Base-by-base conservation (phyloP, 2,329 filamentous ascomycete genomes). In the Penicillium sp. region DNA sequence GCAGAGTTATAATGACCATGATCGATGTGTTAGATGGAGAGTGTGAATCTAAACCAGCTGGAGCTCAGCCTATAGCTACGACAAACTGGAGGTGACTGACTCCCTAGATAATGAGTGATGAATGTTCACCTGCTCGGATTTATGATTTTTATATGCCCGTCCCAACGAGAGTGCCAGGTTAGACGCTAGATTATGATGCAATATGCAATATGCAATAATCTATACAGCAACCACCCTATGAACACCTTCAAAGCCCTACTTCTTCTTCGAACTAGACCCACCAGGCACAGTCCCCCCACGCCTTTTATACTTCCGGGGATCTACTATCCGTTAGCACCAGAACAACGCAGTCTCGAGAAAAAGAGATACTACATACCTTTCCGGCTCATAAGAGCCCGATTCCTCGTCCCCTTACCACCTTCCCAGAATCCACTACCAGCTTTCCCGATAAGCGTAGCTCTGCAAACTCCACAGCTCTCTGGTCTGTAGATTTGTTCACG, bases 331-430 rank as follows among this genome's bases (percentile, higher is more conserved):
- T 67, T 60, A 71, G 62, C 26, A 51, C 26, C 4, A 53, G 9
- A n/a, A 61, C 3, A 7, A 42, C 5, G 3, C 5, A 26, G 9
- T 2, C 40, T 47, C 8, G 26, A 50, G 22, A 8, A 15, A 22
- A 35, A 17, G 53, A n/a, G n/a, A n/a, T n/a, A 42, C 15, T 15
- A 30, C 64, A 47, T 73, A 81, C 81, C 81, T 78, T 92, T 92
- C 62, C 88, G 83, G 70, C 87, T 91, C 91, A 93, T 93, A 70
- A 84, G 79, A 35, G 78, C 79, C 75, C 83, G 86, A 73, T 93
- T 90, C 63, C 91, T 82, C n/a, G 91, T 93, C 1, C 91, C 91
- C 75, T 90, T 92, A 1, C 92, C 92, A 12, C 92, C 92, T 80
- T 96, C 92, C 92, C 92, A 96, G 78, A 93, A 96, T 0, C 92